These are phyloP conservation scores for Rhinocladiella mackenziei DNA, from an alignment of 2,329 filamentous ascomycete species.

Conservation along the genomic window DNA sequence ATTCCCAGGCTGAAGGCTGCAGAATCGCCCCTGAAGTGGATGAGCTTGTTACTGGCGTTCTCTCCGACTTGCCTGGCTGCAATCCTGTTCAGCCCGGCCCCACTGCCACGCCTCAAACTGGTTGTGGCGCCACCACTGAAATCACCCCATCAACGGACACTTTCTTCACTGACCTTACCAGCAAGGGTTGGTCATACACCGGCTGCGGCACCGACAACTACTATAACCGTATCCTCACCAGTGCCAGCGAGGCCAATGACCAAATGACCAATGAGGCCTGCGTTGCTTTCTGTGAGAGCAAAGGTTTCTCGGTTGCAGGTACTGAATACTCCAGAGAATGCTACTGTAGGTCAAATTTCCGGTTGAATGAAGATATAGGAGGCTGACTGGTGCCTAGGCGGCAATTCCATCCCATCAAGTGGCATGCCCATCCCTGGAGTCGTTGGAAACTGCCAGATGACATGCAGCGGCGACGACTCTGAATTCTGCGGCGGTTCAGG, in stretches of 20 bases:
- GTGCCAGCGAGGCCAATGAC: conserved; percentile 24
- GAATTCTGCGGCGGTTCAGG: conserved; percentile 31
- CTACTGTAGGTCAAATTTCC: conserved; percentile 22
- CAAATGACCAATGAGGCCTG: conserved; percentile 33
- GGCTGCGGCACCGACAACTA: conserved; percentile 56
- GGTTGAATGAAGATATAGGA: not conserved
- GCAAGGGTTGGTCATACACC: conserved; percentile 54
- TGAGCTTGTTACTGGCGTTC: conserved; percentile 28
- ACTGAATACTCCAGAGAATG: conserved; percentile 32
- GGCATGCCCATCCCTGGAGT: conserved; percentile 30
- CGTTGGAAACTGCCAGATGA: conserved; percentile 30
- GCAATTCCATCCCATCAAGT: conserved; percentile 24
- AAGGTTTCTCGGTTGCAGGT: conserved; percentile 34
- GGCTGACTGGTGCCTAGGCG: conserved; percentile 16
- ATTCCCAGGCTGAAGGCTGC: conserved; percentile 52
- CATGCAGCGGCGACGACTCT: conserved; percentile 29
- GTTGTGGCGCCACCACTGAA: conserved; percentile 37
- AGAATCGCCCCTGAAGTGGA: conserved; percentile 45
- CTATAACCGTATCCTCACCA: conserved; percentile 37
- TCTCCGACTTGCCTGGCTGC: conserved; percentile 30
- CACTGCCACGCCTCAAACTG: conserved; percentile 34
- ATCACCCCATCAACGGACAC: conserved; percentile 36
- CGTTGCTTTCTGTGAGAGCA: conserved; percentile 32
- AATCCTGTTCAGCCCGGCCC: conserved; percentile 31
- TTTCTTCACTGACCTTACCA: conserved; percentile 44